These are phyloP conservation scores for Nephelium lappaceum DNA, from an alignment of 345 rosid genomes.

Conservation along the genomic window DNA sequence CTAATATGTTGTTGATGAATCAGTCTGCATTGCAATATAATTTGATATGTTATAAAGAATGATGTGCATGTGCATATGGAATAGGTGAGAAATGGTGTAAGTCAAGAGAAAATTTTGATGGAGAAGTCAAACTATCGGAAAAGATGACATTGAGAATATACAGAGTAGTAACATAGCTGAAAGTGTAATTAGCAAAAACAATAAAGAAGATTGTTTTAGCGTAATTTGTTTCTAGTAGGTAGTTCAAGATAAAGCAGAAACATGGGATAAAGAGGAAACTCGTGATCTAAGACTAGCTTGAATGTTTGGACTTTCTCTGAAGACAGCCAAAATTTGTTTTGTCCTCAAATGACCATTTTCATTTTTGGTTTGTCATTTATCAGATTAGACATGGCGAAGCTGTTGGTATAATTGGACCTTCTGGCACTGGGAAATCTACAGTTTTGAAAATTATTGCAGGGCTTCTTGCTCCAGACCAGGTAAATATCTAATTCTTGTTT, in stretches of 20 bases:
- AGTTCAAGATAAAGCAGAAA: too few relatives aligned
- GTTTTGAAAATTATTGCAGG: conserved; percentile 93
- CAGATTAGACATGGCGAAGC: conserved; percentile 98
- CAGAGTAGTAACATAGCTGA: background rate
- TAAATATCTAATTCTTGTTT: conserved; percentile 23
- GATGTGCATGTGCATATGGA: too few relatives aligned
- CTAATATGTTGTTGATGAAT: conserved; percentile 3
- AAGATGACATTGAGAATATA: background rate
- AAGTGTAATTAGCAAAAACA: background rate
- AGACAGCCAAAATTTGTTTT: background rate
- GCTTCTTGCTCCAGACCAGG: conserved; percentile 99
- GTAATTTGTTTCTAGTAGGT: background rate
- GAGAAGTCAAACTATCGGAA: background rate
- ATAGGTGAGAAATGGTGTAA: background rate
- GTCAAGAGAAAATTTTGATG: background rate
- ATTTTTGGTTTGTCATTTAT: background rate
- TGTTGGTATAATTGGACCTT: conserved; percentile 98
- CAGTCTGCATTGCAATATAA: background rate
- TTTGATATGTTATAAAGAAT: background rate
- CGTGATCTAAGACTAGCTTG: background rate
- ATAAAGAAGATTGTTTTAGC: background rate
- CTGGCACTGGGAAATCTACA: conserved; percentile 98
- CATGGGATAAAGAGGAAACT: background rate
- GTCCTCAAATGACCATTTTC: background rate
- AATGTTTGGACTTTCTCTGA: background rate